Evolutionary conservation across 306 rosid species (phyloP), one percentile per base, ranked within the genome.

Genomic region (Oxytropis ochrocephala): DNA sequence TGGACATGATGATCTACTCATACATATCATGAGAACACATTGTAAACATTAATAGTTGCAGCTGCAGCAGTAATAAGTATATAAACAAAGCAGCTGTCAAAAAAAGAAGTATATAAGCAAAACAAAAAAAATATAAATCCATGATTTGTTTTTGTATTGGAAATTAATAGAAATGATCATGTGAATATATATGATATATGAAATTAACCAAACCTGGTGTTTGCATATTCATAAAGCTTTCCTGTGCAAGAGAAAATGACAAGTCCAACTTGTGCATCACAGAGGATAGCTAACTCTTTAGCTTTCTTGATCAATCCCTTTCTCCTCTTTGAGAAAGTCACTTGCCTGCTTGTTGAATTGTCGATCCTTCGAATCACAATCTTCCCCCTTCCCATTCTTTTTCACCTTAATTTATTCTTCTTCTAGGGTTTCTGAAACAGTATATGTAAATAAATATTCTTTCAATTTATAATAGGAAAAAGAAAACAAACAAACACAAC

Each of bases 281-380:
- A 91, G 52, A 91, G 86, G 72, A 89, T 87, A 6, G 94, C 89
- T 2, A 91, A 73, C 74, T 92, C 97, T 54, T 87, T 87, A 0
- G 97, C 92, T 78, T 92, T 92, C 85, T 92, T 92, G 65, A 89
- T 84, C 82, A 92, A 80, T 6, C 97, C 96, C 80, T 92, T 89
- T 68, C 97, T 84, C 63, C 97, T 85, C 85, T 92, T 92, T 2
- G 97, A 89, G 82, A 92, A 92, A 73, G 97, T 92, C 69, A 92
- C 97, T 81, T 92, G 96, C 75, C 97, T 83, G 79, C 82, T 85
- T 0, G 96, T 88, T 3, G 80, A 79, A 16, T 89, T 89, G 46
- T 87, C 97, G 61, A 92, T 89, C 86, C 89, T 84, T 74, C 76
- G 83, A 42, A 92, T 92, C 81, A 80, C 92, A 65, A 92, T 89